Conservation (phyloP, 305 asterid genomes). For the Fraxinus sp. region DNA sequence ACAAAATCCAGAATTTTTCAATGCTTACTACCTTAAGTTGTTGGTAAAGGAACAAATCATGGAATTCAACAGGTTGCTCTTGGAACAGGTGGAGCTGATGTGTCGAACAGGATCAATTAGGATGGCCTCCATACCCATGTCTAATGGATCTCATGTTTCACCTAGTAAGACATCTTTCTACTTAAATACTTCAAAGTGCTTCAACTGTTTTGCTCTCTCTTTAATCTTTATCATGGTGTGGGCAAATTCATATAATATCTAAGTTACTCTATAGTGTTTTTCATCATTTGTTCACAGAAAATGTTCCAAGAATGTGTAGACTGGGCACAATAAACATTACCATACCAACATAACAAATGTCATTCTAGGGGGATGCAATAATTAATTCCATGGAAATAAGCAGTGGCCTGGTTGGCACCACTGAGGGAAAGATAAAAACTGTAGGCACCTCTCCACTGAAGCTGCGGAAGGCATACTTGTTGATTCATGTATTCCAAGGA, state of each 20-base stretch:
- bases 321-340: not conserved
- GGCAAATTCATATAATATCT: not conserved
- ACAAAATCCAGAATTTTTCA: conserved; percentile 55
- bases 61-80: conserved; percentile 52
- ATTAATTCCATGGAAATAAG: not conserved
- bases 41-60: conserved; percentile 48
- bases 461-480: not conserved
- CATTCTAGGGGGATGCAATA: not conserved
- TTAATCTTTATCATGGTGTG: not conserved
- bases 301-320: not conserved
- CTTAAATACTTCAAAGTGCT: not conserved
- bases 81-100: conserved; percentile 44
- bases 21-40: conserved; percentile 42
- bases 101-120: conserved; percentile 32
- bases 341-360: not conserved
- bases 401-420: not conserved
- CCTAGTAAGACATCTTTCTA: conserved; percentile 35
- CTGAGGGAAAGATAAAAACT: not conserved
- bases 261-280: not conserved
- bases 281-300: not conserved
- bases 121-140: conserved; percentile 24
- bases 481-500: not conserved
- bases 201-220: not conserved
- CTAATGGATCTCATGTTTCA: conserved; percentile 40
- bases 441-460: not conserved